Evolutionary conservation across 768 basidiomycete species (phyloP).

Genomic region (Leccinum longicurvipes): DNA sequence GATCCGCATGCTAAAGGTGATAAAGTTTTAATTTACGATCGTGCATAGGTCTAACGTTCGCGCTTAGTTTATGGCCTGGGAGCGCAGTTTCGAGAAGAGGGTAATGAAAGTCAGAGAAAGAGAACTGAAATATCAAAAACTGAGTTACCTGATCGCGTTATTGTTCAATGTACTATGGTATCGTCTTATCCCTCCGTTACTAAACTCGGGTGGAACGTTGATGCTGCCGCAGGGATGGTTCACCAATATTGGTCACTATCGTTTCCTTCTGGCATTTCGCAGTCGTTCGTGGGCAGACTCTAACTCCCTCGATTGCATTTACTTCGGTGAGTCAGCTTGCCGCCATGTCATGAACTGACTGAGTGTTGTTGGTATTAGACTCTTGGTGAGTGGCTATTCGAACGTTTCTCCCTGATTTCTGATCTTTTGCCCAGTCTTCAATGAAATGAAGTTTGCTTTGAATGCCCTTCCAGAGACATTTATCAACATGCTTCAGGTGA

Average conservation of each 20-base stretch:
- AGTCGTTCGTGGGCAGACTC: constrained; percentile 58
- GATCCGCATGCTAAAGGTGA: constrained; percentile 83
- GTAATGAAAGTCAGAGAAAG: constrained; percentile 72
- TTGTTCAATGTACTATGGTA: constrained; percentile 57
- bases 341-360: not conserved
- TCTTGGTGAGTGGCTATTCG: constrained; percentile 32
- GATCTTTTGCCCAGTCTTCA: constrained; percentile 54
- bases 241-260: constrained; percentile 57
- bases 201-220: not conserved
- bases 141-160: constrained; percentile 87
- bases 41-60: not conserved
- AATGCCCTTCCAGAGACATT: constrained; percentile 89
- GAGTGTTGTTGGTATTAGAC: constrained; percentile 29
- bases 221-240: constrained; percentile 34
- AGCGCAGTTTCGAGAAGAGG: constrained; percentile 79
- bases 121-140: constrained; percentile 79
- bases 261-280: constrained; percentile 71
- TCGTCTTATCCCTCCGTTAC: not conserved
- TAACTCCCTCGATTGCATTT: constrained; percentile 87
- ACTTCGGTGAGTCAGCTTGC: constrained; percentile 47
- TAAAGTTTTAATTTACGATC: not conserved
- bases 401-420: not conserved
- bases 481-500: constrained; percentile 82
- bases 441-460: constrained; percentile 83
- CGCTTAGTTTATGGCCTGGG: constrained; percentile 90